A percentile compares a stretch with the other conserved stretches of the same genome.
Evolutionary conservation across 2,329 filamentous ascomycete genomes (phyloP).

Genomic region (Xylaria sp.): DNA sequence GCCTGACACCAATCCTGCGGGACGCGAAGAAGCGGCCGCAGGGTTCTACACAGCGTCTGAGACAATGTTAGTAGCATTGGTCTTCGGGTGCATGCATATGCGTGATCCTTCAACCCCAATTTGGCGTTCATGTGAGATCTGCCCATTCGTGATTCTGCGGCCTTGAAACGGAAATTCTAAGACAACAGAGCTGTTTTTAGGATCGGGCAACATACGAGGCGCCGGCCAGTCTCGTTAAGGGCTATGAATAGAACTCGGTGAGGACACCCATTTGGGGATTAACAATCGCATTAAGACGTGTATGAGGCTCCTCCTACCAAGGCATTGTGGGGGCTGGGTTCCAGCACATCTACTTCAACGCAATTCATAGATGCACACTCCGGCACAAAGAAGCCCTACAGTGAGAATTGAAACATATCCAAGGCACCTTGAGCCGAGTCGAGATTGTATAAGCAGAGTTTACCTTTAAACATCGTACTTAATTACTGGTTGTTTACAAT

Average conservation of each 20-base stretch:
- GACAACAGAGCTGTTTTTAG: not conserved
- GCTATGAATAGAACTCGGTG: not conserved
- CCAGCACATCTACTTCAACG: not conserved
- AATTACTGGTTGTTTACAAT: too few relatives aligned
- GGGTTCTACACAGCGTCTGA: slow-evolving; percentile 6
- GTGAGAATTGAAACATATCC: too few relatives aligned
- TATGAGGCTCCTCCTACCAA: too few relatives aligned
- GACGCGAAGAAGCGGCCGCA: not conserved
- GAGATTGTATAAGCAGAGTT: not conserved
- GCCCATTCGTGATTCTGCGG: not conserved
- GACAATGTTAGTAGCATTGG: slow-evolving; percentile 18
- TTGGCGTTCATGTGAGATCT: not conserved
- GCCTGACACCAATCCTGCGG: not conserved
- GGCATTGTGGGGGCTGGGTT: too few relatives aligned
- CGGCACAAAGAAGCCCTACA: not conserved
- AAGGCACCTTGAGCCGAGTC: not conserved
- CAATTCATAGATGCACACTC: too few relatives aligned
- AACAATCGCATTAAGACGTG: not conserved
- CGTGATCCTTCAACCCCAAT: slow-evolving; percentile 15
- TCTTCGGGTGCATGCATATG: slow-evolving; percentile 12
- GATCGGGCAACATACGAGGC: not conserved
- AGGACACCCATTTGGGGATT: not conserved
- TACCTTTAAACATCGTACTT: too few relatives aligned
- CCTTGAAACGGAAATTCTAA: not conserved
- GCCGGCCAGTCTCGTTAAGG: not conserved